Evolutionary conservation across 495 filamentous ascomycete species (phyloP).

Genomic region (Hypoxylon fuscum): DNA sequence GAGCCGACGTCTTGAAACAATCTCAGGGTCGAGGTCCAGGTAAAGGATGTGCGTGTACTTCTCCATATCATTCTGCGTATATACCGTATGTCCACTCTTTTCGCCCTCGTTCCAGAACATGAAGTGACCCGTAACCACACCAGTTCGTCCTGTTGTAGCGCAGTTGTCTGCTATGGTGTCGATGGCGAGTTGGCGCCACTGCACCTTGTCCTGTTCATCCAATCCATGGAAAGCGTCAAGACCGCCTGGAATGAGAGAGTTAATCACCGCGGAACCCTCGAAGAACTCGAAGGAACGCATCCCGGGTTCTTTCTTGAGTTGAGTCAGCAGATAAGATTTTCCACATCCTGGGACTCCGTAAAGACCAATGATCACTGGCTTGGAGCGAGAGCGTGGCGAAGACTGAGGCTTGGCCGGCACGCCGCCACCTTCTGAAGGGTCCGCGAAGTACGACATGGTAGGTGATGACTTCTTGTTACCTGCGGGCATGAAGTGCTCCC

Average conservation of each 20-base stretch:
- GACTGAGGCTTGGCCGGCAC: no score
- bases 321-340: conserved; percentile 57
- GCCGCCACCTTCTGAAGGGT: no score
- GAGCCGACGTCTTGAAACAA: conserved; percentile 47
- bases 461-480: no score
- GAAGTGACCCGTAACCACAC: conserved; percentile 67
- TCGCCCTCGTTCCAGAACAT: conserved; percentile 66
- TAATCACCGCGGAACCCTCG: conserved; percentile 65
- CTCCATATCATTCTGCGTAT: conserved; percentile 58
- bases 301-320: conserved; percentile 50
- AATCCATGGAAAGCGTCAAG: conserved; percentile 61
- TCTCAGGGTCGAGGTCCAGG: conserved; percentile 54
- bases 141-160: conserved; percentile 46
- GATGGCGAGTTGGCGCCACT: conserved; percentile 61
- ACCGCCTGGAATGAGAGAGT: conserved; percentile 56
- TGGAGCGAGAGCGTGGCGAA: no score
- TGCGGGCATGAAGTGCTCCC: no score
- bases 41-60: conserved; percentile 71
- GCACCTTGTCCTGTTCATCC: conserved; percentile 49
- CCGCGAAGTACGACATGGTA: no score
- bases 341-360: conserved; percentile 71
- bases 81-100: conserved; percentile 44
- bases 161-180: conserved; percentile 54
- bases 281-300: conserved; percentile 54
- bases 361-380: conserved; percentile 62